A percentile compares a stretch with the other conserved stretches of the same genome.
Evolutionary conservation across 495 filamentous ascomycete species (phyloP).

Genomic region (Tuber calosporum): DNA sequence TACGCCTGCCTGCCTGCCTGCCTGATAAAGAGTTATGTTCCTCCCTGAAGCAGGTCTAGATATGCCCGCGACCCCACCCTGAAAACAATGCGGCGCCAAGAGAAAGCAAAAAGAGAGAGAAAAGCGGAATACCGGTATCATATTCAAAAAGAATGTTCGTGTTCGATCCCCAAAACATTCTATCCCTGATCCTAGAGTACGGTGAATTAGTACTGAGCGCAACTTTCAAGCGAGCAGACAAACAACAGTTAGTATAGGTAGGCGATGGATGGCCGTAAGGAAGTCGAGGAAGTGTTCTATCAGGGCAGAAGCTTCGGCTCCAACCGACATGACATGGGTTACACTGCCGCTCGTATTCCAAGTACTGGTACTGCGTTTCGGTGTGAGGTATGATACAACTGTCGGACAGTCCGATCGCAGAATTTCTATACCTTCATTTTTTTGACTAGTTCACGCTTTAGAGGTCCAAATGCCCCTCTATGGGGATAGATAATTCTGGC

Average conservation of each 20-base stretch:
- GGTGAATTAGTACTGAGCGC: not conserved
- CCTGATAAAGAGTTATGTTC: not conserved
- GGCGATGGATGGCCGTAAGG: not conserved
- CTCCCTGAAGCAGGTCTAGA: not conserved
- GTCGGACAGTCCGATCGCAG: not conserved
- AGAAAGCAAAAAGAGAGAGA: not conserved
- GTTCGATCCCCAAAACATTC: not conserved
- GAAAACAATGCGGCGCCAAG: not conserved
- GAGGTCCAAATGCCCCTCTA: not conserved
- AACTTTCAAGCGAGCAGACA: not conserved
- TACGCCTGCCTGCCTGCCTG: not conserved
- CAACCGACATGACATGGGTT: not conserved
- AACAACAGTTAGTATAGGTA: not conserved
- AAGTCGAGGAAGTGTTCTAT: not conserved
- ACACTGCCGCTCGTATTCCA: not conserved
- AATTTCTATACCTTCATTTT: not conserved
- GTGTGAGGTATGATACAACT: not conserved
- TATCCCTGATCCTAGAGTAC: not conserved
- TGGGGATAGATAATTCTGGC: not conserved
- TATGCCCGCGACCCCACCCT: not conserved
- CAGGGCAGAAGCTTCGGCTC: not conserved
- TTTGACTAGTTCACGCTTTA: not conserved
- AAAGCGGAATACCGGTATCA: not conserved
- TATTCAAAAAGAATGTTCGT: too few relatives aligned
- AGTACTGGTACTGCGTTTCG: not conserved